Evolutionary conservation across 257 asterid species (phyloP).

Genomic region (Scutellaria galericulata): DNA sequence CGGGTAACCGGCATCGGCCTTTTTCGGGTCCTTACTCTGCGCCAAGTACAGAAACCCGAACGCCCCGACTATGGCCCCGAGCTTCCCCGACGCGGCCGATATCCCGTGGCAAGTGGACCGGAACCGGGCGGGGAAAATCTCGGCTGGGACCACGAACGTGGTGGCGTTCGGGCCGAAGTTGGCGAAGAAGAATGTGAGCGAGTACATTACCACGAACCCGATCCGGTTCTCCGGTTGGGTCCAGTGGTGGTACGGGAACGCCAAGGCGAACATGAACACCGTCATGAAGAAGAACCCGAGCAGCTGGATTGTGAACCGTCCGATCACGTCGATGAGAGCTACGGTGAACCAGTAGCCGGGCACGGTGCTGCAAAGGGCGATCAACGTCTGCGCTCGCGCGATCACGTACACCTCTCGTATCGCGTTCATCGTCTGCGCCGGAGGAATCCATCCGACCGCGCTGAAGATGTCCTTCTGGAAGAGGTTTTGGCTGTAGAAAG

Average conservation of each 20-base stretch:
- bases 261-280: conserved; percentile 60
- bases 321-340: conserved; percentile 55
- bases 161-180: conserved; percentile 77
- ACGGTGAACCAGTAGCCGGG: conserved; percentile 74
- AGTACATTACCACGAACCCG: conserved; percentile 57
- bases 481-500: conserved; percentile 49
- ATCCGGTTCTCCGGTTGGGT: conserved; percentile 48
- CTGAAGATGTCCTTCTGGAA: conserved; percentile 54
- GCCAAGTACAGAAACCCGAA: conserved; percentile 70
- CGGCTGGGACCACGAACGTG: conserved; percentile 71
- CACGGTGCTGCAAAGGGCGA: conserved; percentile 60
- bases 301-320: conserved; percentile 55
- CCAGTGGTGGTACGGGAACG: conserved; percentile 69
- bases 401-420: conserved; percentile 45
- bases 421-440: conserved; percentile 48
- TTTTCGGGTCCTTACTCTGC: conserved; percentile 53
- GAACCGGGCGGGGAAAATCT: conserved; percentile 70
- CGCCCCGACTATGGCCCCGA: conserved; percentile 74
- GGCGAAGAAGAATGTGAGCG: conserved; percentile 67
- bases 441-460: conserved; percentile 55
- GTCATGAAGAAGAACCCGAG: conserved; percentile 71
- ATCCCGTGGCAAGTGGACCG: conserved; percentile 76
- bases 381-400: conserved; percentile 46
- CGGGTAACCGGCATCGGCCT: conserved; percentile 65
- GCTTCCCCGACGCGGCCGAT: conserved; percentile 69